Evolutionary conservation across 768 basidiomycete genomes (phyloP), one percentile per base, ranked within the genome.

Genomic region (Xanthoconium purpureum): DNA sequence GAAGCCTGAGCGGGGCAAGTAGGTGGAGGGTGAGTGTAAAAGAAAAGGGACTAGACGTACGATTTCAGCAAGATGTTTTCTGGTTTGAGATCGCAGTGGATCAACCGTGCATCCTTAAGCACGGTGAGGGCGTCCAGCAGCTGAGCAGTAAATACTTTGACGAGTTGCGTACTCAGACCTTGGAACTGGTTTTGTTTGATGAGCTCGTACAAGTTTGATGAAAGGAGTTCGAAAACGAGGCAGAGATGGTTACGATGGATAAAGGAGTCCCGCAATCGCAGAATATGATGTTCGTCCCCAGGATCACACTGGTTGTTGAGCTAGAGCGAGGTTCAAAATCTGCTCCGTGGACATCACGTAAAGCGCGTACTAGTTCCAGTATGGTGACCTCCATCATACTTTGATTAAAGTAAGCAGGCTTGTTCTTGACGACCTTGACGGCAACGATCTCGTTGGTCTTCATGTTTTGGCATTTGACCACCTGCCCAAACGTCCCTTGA

Each of bases 331-430:
- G 50, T 54, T 58, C 52, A 59, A 47, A 17, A 17, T 45, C 4
- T 45, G 32, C 6, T 8, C 29, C 24, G 13, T 4, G 14, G n/a
- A n/a, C n/a, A 36, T 13, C 6, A 45, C 47, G 54, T n/a, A n/a
- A 52, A 42, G 18, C 8, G 81, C 91, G 58, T 53, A 95, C 95
- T 75, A 98, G 77, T 71, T 98, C 94, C 44, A 99, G 78, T 58
- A 99, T 98, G 2, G 94, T 97, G 29, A 98, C 96, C 74, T 99
- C 97, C 97, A 99, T 99, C 91, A 97, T 98, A 73, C 90, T 93
- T 75, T 99, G 97, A 69, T 98, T 98, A 74, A 97, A 94, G 77
- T 99, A 99, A 0, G 97, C 97, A 6, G 96, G 97, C 74, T 98
- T 99, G 74, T 99, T 99, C 79, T 99, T 99, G 62, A 99, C 94